Evolutionary conservation across 306 rosid species (phyloP).

Genomic region (Dryas octopetala): DNA sequence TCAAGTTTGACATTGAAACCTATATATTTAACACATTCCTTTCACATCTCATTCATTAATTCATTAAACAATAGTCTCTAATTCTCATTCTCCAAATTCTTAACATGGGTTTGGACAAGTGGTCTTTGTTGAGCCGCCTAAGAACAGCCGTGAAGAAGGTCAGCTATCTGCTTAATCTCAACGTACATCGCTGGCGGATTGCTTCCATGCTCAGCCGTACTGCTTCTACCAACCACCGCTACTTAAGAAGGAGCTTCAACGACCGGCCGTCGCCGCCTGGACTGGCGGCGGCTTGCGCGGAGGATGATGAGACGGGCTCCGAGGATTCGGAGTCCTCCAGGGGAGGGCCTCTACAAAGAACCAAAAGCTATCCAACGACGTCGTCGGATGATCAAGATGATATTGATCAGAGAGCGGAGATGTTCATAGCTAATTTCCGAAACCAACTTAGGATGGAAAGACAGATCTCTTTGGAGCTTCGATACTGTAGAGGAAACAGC

Average conservation of each 20-base stretch:
- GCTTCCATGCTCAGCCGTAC: constrained; percentile 43
- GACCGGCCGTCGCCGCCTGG: constrained; percentile 47
- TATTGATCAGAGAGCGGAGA: constrained; percentile 64
- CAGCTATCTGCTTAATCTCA: constrained; percentile 47
- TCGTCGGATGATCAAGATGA: constrained; percentile 45
- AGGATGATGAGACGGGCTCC: constrained; percentile 19
- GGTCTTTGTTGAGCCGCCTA: constrained; percentile 44
- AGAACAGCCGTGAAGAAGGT: constrained; percentile 59
- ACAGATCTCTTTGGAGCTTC: constrained; percentile 69
- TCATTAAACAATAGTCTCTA: not conserved
- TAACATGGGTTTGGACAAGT: constrained; percentile 28
- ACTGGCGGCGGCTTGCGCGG: constrained; percentile 28
- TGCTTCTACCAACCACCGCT: constrained; percentile 28
- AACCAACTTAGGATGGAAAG: constrained; percentile 72
- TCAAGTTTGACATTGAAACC: not conserved
- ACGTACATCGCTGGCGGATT: constrained; percentile 45
- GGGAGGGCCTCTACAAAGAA: constrained; percentile 49
- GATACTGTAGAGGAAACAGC: constrained; percentile 44
- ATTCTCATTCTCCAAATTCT: not conserved
- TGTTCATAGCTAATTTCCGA: constrained; percentile 66
- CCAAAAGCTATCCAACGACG: constrained; percentile 43
- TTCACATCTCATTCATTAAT: not conserved
- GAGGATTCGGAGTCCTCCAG: constrained; percentile 29
- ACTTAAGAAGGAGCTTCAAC: constrained; percentile 39
- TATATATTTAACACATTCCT: not conserved